Evolutionary conservation across 768 basidiomycete species (phyloP).

Genomic region (Auricularia cornea): DNA sequence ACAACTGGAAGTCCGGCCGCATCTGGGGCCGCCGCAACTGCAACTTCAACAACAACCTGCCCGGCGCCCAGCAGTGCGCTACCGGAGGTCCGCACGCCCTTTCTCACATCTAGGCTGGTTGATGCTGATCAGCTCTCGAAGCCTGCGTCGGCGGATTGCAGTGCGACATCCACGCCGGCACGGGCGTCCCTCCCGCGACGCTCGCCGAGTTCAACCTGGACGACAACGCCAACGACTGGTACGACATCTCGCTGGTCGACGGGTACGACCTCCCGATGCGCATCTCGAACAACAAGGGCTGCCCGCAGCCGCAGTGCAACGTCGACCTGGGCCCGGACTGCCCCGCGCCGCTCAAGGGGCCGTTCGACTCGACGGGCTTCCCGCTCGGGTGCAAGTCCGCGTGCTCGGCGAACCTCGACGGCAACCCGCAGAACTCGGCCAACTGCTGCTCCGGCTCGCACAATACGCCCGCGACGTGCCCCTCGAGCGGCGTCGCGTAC

Average conservation of each 20-base stretch:
- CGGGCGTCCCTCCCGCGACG: conserved; percentile 57
- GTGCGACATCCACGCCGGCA: conserved; percentile 18
- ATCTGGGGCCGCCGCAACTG: conserved; percentile 20
- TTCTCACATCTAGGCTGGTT: conserved; percentile 5
- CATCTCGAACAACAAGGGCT: conserved; percentile 49
- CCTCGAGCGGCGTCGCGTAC: conserved; percentile 31
- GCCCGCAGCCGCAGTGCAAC: conserved; percentile 40
- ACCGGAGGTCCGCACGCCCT: conserved; percentile 31
- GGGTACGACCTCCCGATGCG: conserved; percentile 48
- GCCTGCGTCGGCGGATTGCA: conserved; percentile 20
- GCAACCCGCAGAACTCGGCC: conserved; percentile 37
- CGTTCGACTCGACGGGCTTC: conserved; percentile 43
- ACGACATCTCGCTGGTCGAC: conserved; percentile 60
- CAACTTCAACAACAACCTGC: conserved; percentile 15
- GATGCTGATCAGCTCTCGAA: conserved; percentile 14
- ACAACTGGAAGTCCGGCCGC: conserved; percentile 18
- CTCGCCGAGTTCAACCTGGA: conserved; percentile 53
- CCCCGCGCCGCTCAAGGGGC: conserved; percentile 43
- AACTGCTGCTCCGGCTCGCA: conserved; percentile 58
- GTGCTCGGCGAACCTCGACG: conserved; percentile 36
- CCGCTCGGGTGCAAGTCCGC: conserved; percentile 56
- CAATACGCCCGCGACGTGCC: conserved; percentile 48
- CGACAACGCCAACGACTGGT: conserved; percentile 40
- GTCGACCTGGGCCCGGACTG: conserved; percentile 56
- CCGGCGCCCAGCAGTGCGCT: conserved; percentile 24